Base-by-base conservation (phyloP, 805 yeast genomes). In the Wickerhamomyces queroliae region DNA sequence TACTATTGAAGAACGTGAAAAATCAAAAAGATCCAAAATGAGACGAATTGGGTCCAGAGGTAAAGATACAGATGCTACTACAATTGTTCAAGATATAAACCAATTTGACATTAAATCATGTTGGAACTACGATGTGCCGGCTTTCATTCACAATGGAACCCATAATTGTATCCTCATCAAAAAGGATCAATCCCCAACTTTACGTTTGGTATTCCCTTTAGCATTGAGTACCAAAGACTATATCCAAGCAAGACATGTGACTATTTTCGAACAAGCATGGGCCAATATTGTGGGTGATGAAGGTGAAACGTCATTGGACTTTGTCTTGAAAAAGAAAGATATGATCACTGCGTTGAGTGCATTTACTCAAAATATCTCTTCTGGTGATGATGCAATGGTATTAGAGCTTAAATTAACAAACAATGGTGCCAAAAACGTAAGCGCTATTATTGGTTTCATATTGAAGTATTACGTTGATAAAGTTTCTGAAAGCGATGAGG, bases 251-350 rank as follows among this genome's bases (percentile, higher is more conserved):
- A 52, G 42, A 29, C 61, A 63, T 19, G 12, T 58, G 2, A 30
- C 39, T 9, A 52, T 67, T 9, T 67, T 62, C 33, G 58, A 63
- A 23, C 56, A 57, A 10, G 55, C 69, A 4, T 78, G 87, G 81
- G 68, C 77, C 39, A 72, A 73, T 35, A 38, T 82, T 0, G 58
- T 81, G 36, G 91, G 91, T 1, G 80, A 78, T 54, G 91, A 83
- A 58, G 59, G 77, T 5, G 40, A 47, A 2, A 71, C 70, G 0
- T 74, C 87, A 0, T 51, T 83, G 6, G 70, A 71, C 44, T 56
- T 66, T 5, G 51, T 48, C 15, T 56, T 79, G 9, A 61, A 59
- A 17, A 36, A 43, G 5, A 52, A 47, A 29, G 69, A 60, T 17
- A 66, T 58, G 42, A 64, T 66, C 12, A 56, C 65, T 2, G 53